phyloP scores from a whole-genome alignment of 768 basidiomycete species.

The Boletus reticuloceps region DNA sequence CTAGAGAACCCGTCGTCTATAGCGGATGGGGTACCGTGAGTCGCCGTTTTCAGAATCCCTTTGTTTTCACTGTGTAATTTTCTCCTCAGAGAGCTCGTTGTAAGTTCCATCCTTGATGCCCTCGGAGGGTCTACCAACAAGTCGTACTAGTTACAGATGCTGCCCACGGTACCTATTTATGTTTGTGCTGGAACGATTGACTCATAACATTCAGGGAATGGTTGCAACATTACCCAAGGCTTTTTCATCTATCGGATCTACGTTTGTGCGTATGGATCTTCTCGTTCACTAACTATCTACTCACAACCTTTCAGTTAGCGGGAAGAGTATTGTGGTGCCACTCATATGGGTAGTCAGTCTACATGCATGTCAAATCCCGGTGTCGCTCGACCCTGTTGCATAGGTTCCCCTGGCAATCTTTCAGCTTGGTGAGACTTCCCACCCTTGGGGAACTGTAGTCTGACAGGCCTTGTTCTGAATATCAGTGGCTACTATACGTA shows the following conservation, averaged over 20 bases:
- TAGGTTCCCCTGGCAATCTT: neutral
- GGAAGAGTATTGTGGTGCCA: slow-evolving; percentile 1
- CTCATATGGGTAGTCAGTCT: slow-evolving; percentile 3
- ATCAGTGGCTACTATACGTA: slow-evolving; percentile 1
- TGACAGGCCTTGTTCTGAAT: neutral
- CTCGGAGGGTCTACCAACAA: neutral
- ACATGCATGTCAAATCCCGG: too few species aligned
- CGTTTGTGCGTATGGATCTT: neutral
- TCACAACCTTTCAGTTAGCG: neutral
- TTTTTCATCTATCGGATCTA: slow-evolving; percentile 5
- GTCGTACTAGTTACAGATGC: slow-evolving; percentile 2
- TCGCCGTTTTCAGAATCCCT: neutral
- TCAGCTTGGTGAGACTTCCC: slow-evolving; percentile 8
- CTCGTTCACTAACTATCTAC: neutral
- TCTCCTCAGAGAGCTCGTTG: slow-evolving; percentile 6
- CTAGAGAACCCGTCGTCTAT: neutral
- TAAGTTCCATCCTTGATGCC: neutral
- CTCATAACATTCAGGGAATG: too few species aligned
- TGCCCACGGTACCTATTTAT: neutral
- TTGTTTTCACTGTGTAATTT: neutral
- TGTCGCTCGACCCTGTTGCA: neutral
- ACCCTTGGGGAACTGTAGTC: neutral
- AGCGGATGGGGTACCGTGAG: neutral
- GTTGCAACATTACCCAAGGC: neutral
- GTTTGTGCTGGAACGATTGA: too few species aligned